Base-by-base conservation (phyloP, 2,329 filamentous ascomycete species). In the Arthrobotrys iridis region DNA sequence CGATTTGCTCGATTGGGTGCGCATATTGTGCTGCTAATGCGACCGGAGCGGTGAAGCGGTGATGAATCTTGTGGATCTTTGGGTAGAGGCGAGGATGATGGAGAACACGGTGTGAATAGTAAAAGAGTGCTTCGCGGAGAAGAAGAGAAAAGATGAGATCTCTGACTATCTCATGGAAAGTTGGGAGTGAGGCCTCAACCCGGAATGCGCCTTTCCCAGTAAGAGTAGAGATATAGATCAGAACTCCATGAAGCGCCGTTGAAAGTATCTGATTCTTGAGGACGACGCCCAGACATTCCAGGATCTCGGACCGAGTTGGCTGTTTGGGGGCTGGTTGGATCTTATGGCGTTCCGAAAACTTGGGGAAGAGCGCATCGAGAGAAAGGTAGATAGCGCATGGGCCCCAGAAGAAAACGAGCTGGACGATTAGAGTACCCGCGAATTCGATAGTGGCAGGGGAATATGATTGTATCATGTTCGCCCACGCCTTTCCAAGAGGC, bases 1-100 rank as follows among this genome's bases (percentile, higher is more conserved):
- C 66, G 2, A 88, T 73, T 77, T 88, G 86, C 80, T 88, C 87
- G n/a, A 85, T 70, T 0, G 86, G 86, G 77, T 88, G 86, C 0
- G 86, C 86, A 77, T 87, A 88, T 77, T 88, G 85, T 1, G 86
- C 85, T 0, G 86, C 83, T 3, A 88, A 82, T 0, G 85, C 84
- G 1, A 88, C 84, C 0, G 86, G 87, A 0, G 86, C 85, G 0
- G 84, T 86, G 81, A 87, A 88, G 22, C 81, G 81, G 81, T 88
- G 87, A 78, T 88, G 87, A 20, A 81, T 81, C 77, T 88, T 88
- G 81, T 88, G 87, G 70, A 88, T 83, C 30, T 80, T 80, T 8
- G 80, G 80, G 81, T 88, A 88, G 4, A 87, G 79, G 4, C 77
- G 79, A 0, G 83, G 85, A 4, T 82, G 78, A 80, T 88, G 87